Conservation (phyloP, 164 flowering plant species). For the Vitis riparia region DNA sequence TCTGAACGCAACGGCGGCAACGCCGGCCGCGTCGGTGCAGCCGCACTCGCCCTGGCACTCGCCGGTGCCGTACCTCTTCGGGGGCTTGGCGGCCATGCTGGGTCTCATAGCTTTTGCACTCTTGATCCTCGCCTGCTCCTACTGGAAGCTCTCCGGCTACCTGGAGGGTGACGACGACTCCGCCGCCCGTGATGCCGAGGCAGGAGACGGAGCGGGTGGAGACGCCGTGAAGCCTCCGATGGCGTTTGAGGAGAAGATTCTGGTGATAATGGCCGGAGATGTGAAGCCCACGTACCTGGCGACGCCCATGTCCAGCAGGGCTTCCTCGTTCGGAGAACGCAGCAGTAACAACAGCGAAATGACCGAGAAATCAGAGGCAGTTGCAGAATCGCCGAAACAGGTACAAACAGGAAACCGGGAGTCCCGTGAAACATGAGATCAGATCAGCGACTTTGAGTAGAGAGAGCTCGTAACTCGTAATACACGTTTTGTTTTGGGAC, state of each 20-base stretch:
- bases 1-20: conserved; percentile 11
- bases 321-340: conserved; percentile 35
- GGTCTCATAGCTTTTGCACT: conserved; percentile 89
- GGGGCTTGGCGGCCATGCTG: conserved; percentile 81
- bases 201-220: conserved; percentile 32
- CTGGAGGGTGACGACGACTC: conserved; percentile 29
- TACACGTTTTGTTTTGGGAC: neutral
- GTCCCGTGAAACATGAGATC: conserved; percentile 5
- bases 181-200: conserved; percentile 42
- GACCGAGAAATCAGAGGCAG: conserved; percentile 19
- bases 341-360: conserved; percentile 16
- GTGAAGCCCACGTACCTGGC: conserved; percentile 65
- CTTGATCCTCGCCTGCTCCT: conserved; percentile 76
- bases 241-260: conserved; percentile 48
- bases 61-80: conserved; percentile 89
- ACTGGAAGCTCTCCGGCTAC: conserved; percentile 75
- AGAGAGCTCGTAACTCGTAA: no score
- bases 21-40: neutral
- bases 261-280: conserved; percentile 82
- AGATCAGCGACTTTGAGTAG: conserved; percentile 2
- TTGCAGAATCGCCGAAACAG: conserved; percentile 7
- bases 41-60: conserved; percentile 77
- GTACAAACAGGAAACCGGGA: conserved; percentile 5
- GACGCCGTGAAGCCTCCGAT: conserved; percentile 25
- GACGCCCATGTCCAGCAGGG: conserved; percentile 53